phyloP scores from a whole-genome alignment of 306 rosid genomes.

The Prunus padus region DNA sequence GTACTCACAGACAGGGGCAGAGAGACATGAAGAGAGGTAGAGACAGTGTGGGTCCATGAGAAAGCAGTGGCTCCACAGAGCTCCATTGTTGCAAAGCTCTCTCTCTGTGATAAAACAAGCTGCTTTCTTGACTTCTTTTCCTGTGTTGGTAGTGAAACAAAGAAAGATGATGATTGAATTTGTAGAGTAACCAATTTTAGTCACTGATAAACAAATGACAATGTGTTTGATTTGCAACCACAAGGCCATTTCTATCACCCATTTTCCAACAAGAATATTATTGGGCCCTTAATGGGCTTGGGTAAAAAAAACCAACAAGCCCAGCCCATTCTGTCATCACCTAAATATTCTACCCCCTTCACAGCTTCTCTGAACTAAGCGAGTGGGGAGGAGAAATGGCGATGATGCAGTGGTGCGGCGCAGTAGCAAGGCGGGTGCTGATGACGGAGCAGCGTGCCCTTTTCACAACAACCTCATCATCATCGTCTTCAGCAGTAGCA shows the following conservation, averaged over 20 bases:
- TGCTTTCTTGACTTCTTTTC: not conserved
- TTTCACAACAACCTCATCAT: not conserved
- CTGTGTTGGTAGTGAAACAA: conserved; percentile 3
- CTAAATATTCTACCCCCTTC: not conserved
- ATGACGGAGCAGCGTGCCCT: conserved; percentile 32
- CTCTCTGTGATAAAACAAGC: not conserved
- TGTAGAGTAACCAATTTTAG: too few relatives aligned
- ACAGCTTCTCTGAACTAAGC: not conserved
- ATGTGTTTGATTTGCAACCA: conserved; percentile 52
- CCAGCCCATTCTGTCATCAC: not conserved
- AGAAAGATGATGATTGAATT: not conserved
- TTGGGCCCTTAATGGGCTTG: not conserved
- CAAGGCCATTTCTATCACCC: conserved; percentile 49
- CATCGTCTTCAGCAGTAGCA: not conserved
- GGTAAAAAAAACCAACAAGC: not conserved
- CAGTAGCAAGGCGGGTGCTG: conserved; percentile 47
- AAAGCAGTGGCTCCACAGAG: conserved; percentile 47
- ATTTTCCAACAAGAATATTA: conserved; percentile 1
- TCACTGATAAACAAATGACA: not conserved
- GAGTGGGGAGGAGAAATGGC: conserved; percentile 34
- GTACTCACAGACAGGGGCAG: conserved; percentile 48
- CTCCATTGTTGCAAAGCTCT: conserved; percentile 36
- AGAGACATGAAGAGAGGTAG: conserved; percentile 49
- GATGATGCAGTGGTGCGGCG: conserved; percentile 59
- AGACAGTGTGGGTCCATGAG: conserved; percentile 58